Percentiles rank a stretch among this genome's conserved stretches.
Evolutionary conservation across 1,139 yeast species (phyloP).

Genomic region (Debaryomyces psychrophilus): DNA sequence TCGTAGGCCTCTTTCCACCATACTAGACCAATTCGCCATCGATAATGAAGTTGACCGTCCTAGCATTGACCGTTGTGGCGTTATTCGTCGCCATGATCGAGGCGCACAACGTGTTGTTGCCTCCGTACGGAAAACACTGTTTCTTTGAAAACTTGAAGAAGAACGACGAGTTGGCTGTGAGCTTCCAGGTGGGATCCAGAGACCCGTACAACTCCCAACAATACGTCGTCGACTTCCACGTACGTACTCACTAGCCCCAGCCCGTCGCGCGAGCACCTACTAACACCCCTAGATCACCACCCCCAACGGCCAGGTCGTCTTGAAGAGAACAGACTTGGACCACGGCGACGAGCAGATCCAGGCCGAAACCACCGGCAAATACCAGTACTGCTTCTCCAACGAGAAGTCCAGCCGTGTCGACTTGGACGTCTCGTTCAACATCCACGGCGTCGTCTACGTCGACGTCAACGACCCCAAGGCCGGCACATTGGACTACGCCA

Average conservation of each 20-base stretch:
- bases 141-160: constrained; percentile 80
- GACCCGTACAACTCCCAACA: constrained; percentile 79
- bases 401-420: constrained; percentile 73
- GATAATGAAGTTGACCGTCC: constrained; percentile 6
- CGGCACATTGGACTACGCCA: constrained; percentile 84
- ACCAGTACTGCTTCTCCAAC: constrained; percentile 88
- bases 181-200: constrained; percentile 94
- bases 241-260: constrained; percentile 21
- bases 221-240: constrained; percentile 72
- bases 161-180: constrained; percentile 85
- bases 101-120: constrained; percentile 82
- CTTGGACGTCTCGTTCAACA: constrained; percentile 92
- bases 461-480: constrained; percentile 82
- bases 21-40: not conserved
- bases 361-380: constrained; percentile 72
- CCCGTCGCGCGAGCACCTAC: constrained; percentile 3
- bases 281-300: constrained; percentile 45
- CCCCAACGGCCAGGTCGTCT: constrained; percentile 60
- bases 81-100: constrained; percentile 23
- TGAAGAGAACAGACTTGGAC: constrained; percentile 58
- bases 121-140: constrained; percentile 87
- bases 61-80: constrained; percentile 8
- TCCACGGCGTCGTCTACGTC: constrained; percentile 88
- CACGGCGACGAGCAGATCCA: constrained; percentile 80
- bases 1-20: not conserved